phyloP scores from a whole-genome alignment of 495 filamentous ascomycete genomes.

The Trichoderma reesei region DNA sequence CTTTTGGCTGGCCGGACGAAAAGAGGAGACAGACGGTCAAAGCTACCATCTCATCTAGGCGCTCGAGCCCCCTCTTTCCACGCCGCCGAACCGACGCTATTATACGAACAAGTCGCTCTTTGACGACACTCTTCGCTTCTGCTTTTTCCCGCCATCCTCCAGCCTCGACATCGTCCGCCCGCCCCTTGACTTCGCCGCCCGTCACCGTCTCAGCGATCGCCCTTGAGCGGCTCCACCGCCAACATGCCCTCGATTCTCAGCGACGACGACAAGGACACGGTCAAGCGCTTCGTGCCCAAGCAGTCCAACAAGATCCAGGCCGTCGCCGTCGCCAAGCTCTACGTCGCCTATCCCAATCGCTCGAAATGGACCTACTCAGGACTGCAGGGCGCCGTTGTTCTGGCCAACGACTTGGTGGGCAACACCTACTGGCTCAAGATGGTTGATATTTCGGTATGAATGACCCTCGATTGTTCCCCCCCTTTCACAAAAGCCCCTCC shows the following conservation, averaged over 20 bases:
- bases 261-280: conserved; percentile 85
- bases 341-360: conserved; percentile 80
- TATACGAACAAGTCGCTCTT: not conserved
- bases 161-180: not conserved
- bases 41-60: not conserved
- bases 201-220: not conserved
- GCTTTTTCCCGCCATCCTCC: not conserved
- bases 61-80: conserved; percentile 1
- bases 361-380: conserved; percentile 91
- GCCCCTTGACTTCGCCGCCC: not conserved
- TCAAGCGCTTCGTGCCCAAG: conserved; percentile 85
- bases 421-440: conserved; percentile 96
- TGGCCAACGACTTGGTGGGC: conserved; percentile 88
- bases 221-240: not conserved
- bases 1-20: not conserved
- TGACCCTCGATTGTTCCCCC: conserved; percentile 1
- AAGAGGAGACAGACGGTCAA: conserved; percentile 1
- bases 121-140: not conserved
- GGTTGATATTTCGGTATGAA: conserved; percentile 88
- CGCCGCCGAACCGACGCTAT: not conserved
- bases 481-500: not conserved
- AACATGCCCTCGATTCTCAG: conserved; percentile 78
- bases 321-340: conserved; percentile 86
- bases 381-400: conserved; percentile 82
- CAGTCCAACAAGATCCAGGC: conserved; percentile 91